Evolutionary conservation across 352 stramenopile species (phyloP).

Genomic region (Pythium dissimile): DNA sequence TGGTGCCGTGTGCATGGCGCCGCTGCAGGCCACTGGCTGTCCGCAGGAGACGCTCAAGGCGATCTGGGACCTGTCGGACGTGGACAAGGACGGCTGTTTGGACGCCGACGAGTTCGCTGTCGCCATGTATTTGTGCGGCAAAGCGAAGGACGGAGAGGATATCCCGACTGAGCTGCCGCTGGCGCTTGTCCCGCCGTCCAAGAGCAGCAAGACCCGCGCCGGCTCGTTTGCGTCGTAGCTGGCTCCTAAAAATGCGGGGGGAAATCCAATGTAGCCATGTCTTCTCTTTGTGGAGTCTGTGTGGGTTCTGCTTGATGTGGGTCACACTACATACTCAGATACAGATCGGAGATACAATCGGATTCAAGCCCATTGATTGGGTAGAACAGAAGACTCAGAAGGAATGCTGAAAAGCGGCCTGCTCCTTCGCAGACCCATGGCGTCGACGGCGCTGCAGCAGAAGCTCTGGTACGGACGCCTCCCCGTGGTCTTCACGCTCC

Average conservation of each 20-base stretch:
- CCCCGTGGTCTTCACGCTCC: constrained; percentile 74
- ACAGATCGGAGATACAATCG: background rate
- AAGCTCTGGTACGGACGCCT: constrained; percentile 62
- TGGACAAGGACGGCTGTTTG: constrained; percentile 86
- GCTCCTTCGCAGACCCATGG: too few species aligned
- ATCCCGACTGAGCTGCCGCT: constrained; percentile 59
- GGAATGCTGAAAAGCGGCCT: background rate
- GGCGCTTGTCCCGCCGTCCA: constrained; percentile 58
- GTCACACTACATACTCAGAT: background rate
- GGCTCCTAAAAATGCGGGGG: too few species aligned
- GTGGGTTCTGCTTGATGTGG: too few species aligned
- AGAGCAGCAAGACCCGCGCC: constrained; percentile 19
- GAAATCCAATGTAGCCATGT: constrained; percentile 1
- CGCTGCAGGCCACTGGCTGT: constrained; percentile 62
- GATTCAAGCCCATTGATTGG: background rate
- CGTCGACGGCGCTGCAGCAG: constrained; percentile 18
- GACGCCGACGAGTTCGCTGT: constrained; percentile 90
- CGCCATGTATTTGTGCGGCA: constrained; percentile 84
- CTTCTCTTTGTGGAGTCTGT: too few species aligned
- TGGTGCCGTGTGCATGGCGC: constrained; percentile 74
- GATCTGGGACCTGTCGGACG: constrained; percentile 90
- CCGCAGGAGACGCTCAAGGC: constrained; percentile 67
- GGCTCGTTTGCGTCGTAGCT: constrained; percentile 11
- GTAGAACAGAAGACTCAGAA: background rate
- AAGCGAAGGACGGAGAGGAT: constrained; percentile 65